These are phyloP conservation scores for Candida sojae DNA, from an alignment of 1,139 yeast species.

Conservation along the genomic window DNA sequence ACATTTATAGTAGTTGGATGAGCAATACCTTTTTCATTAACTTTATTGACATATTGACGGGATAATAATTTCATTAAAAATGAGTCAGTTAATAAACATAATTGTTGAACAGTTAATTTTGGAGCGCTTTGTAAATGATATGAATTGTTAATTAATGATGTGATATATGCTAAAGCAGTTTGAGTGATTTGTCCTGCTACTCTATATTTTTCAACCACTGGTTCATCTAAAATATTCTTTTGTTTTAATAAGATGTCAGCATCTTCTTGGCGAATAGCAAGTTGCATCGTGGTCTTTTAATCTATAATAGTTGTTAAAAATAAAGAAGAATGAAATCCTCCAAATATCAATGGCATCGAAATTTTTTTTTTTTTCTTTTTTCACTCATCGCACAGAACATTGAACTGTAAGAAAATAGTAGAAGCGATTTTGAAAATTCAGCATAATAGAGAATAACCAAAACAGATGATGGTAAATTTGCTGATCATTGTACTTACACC, in stretches of 20 bases:
- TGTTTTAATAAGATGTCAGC: constrained; percentile 73
- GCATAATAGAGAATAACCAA: no score
- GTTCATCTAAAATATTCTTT: constrained; percentile 64
- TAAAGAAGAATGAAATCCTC: not conserved
- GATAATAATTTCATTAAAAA: constrained; percentile 59
- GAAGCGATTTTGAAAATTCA: not conserved
- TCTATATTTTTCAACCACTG: constrained; percentile 77
- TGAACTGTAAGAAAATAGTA: no score
- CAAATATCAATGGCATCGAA: not conserved
- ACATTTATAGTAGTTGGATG: constrained; percentile 88
- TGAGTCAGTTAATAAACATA: constrained; percentile 81
- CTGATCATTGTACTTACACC: no score
- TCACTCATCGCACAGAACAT: constrained; percentile 10
- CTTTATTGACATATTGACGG: constrained; percentile 54
- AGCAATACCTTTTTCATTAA: constrained; percentile 84
- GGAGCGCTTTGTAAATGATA: constrained; percentile 58
- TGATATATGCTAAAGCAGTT: constrained; percentile 71
- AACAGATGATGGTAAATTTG: no score
- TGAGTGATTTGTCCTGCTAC: constrained; percentile 92
- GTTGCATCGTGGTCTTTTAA: constrained; percentile 43
- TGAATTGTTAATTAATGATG: constrained; percentile 66
- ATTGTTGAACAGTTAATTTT: constrained; percentile 63
- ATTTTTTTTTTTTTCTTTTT: not conserved
- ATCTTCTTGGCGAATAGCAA: constrained; percentile 69
- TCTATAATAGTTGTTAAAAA: constrained; percentile 1